Base-by-base conservation (phyloP, 2,329 filamentous ascomycete species). In the Ascochyta rabiei region DNA sequence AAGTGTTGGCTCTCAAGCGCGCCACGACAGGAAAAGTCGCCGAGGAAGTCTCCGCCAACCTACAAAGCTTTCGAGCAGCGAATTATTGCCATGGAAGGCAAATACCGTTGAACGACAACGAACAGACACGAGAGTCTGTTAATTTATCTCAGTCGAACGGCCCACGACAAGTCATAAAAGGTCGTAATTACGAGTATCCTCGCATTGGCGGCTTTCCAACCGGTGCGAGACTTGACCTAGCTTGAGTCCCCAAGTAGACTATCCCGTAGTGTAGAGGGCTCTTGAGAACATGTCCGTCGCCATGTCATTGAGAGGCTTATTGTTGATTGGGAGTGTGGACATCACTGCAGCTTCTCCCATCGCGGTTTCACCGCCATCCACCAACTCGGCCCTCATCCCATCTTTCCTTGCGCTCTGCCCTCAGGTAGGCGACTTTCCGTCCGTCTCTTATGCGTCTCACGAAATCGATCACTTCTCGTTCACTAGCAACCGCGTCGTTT, bases 331-430 rank as follows among this genome's bases (percentile, higher is more conserved):
- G 19, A 16, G 31, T 15, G n/a, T 38, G 35, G 16, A 15, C 9
- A 6, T 19, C 19, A 40, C 16, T 40, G 21, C 10, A 21, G 10
- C 8, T 12, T 28, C 8, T 9, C 19, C 23, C 23, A 37, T 2
- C 13, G 6, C 8, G 31, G 3, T 3, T 12, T 70, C 58, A 75
- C 69, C 93, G 85, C 95, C 95, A 98, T 0, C 95, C 95, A 10
- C 93, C 93, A 30, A 98, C 93, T 63, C 93, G 83, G 21, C 93
- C 92, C 76, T 98, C 93, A 73, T 98, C 95, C 95, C 95, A 98
- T 66, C 95, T 84, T 68, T 92, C 89, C 75, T 93, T 96, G 62
- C 91, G 85, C 79, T 98, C 95, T 69, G 88, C 86, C 53, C 95
- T 83, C 48, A 93, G 80, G 69, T 95, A 96, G 58, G 88, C 88